Evolutionary conservation across 441 rosid genomes (phyloP).

Genomic region (Raphanus hybrid): DNA sequence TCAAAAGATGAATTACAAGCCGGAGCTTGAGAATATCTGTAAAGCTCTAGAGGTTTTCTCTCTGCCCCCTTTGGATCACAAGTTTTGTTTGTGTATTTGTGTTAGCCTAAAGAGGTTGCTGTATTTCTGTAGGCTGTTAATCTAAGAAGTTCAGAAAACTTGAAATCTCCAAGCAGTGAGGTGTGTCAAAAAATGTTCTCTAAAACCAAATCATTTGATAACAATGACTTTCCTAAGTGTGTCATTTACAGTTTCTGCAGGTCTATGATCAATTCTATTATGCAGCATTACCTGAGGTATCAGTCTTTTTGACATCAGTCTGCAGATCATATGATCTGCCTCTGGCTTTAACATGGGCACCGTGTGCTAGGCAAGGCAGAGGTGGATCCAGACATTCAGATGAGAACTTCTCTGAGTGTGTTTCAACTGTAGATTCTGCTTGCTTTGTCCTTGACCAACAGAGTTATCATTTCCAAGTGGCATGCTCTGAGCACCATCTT

Average conservation of each 20-base stretch:
- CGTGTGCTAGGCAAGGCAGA: constrained; percentile 68
- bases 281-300: constrained; percentile 64
- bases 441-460: constrained; percentile 63
- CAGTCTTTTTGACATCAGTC: constrained; percentile 57
- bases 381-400: constrained; percentile 74
- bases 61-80: neutral
- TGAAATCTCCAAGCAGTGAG: constrained; percentile 60
- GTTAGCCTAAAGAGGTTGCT: constrained; percentile 33
- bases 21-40: constrained; percentile 81
- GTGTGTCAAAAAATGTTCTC: constrained; percentile 41
- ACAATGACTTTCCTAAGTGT: neutral
- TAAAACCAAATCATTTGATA: constrained; percentile 5
- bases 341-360: constrained; percentile 88
- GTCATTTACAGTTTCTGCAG: constrained; percentile 46
- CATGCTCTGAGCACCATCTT: neutral
- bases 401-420: constrained; percentile 61
- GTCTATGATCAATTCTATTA: constrained; percentile 54
- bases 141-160: constrained; percentile 70
- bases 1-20: constrained; percentile 68
- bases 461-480: constrained; percentile 21
- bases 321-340: constrained; percentile 69
- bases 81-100: constrained; percentile 21
- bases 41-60: constrained; percentile 83
- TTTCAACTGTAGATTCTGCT: constrained; percentile 78
- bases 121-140: constrained; percentile 70